A percentile compares a stretch with the other conserved stretches of the same genome.
phyloP scores from a whole-genome alignment of 768 basidiomycete genomes.

The Mycena amicta region DNA sequence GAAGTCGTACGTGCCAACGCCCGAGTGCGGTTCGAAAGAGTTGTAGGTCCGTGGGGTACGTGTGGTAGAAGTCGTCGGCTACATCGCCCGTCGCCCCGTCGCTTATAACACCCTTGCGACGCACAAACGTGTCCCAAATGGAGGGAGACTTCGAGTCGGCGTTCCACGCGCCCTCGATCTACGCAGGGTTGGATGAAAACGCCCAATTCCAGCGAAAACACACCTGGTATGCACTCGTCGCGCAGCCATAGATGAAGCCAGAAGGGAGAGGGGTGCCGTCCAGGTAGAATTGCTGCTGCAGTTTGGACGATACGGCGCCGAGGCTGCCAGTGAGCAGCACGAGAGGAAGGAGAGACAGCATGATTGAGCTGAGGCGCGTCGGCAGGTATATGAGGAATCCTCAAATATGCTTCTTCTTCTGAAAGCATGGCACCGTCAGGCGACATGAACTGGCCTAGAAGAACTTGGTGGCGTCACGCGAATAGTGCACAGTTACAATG shows the following conservation, averaged over 20 bases:
- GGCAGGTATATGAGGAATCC: neutral
- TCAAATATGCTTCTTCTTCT: neutral
- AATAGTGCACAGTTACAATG: too few relatives aligned
- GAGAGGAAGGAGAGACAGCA: conserved; percentile 7
- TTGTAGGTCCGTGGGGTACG: conserved; percentile 46
- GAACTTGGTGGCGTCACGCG: too few relatives aligned
- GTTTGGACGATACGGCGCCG: neutral
- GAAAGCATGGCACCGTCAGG: neutral
- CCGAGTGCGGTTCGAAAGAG: conserved; percentile 45
- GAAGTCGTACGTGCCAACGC: conserved; percentile 53
- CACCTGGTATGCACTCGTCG: conserved; percentile 9
- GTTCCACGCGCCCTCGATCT: conserved; percentile 52
- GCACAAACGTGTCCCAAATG: conserved; percentile 53
- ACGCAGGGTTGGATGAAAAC: conserved; percentile 12
- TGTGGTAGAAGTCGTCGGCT: conserved; percentile 49
- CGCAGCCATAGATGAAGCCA: conserved; percentile 20
- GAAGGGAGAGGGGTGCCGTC: conserved; percentile 14
- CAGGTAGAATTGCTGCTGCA: conserved; percentile 15
- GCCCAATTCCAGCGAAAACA: too few relatives aligned
- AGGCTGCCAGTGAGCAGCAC: neutral
- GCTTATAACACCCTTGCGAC: conserved; percentile 41
- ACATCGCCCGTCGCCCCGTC: conserved; percentile 47
- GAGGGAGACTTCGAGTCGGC: conserved; percentile 40
- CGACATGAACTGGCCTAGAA: neutral
- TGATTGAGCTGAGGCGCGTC: neutral